These are phyloP conservation scores for Phytopythium oedochilum DNA, from an alignment of 352 stramenopile species.

Conservation along the genomic window DNA sequence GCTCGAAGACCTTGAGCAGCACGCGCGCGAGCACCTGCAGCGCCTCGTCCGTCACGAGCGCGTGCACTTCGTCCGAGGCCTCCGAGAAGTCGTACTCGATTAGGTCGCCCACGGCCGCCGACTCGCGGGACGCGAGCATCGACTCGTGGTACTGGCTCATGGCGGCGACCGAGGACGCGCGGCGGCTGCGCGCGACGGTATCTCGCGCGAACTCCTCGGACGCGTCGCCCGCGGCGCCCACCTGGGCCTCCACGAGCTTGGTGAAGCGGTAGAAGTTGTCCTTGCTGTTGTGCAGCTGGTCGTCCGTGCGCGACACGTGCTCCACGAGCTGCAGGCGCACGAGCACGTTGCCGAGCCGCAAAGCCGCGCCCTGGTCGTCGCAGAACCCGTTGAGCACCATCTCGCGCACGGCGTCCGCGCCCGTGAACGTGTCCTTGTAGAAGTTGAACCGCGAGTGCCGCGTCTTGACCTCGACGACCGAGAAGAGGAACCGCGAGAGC, in stretches of 20 bases:
- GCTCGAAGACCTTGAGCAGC: conserved; percentile 79
- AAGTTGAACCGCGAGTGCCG: conserved; percentile 82
- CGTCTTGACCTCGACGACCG: conserved; percentile 77
- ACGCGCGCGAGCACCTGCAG: conserved; percentile 59
- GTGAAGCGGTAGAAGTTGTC: conserved; percentile 87
- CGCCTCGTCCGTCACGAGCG: conserved; percentile 76
- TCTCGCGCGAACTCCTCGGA: conserved; percentile 25
- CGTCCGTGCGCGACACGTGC: conserved; percentile 68
- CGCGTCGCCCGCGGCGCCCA: conserved; percentile 20
- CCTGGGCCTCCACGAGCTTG: conserved; percentile 45
- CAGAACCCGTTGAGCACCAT: conserved; percentile 75
- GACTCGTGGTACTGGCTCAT: conserved; percentile 67
- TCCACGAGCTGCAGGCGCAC: conserved; percentile 81
- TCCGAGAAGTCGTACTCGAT: conserved; percentile 74
- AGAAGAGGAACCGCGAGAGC: conserved; percentile 64
- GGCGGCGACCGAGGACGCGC: conserved; percentile 52
- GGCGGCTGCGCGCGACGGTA: conserved; percentile 16
- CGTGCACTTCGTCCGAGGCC: conserved; percentile 75
- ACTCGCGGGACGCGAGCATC: conserved; percentile 53
- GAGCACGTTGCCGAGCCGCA: conserved; percentile 73
- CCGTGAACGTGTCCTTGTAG: conserved; percentile 84
- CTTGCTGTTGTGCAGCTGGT: conserved; percentile 80
- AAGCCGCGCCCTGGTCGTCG: conserved; percentile 63
- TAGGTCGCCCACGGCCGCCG: conserved; percentile 14
- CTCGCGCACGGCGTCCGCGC: conserved; percentile 64